phyloP scores from a whole-genome alignment of 2,329 filamentous ascomycete genomes.

The Aspergillus sp. region DNA sequence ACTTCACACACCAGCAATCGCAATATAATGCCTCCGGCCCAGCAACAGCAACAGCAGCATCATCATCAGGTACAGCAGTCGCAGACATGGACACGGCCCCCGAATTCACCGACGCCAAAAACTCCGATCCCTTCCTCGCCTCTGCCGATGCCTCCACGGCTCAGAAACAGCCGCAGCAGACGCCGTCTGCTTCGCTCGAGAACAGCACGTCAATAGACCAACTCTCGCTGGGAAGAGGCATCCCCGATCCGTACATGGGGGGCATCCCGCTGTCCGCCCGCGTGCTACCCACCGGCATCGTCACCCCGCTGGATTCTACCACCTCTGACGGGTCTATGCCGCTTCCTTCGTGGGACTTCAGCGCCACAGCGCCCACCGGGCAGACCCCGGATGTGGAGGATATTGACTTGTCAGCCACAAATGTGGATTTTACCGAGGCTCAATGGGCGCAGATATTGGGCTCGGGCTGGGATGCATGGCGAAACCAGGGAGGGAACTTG shows the following conservation, averaged over 20 bases:
- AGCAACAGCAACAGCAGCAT: not conserved
- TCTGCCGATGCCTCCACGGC: conserved; percentile 13
- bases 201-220: not conserved
- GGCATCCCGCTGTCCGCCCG: conserved; percentile 15
- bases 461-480: conserved; percentile 18
- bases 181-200: not conserved
- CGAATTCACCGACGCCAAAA: conserved; percentile 23
- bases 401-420: conserved; percentile 17
- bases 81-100: conserved; percentile 32
- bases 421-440: conserved; percentile 30
- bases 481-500: conserved; percentile 1
- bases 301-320: conserved; percentile 14
- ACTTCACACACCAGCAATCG: not conserved
- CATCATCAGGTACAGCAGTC: not conserved
- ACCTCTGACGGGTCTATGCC: conserved; percentile 23
- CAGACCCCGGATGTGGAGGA: conserved; percentile 13
- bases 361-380: not conserved
- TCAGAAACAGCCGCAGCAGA: conserved; percentile 8
- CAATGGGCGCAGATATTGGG: conserved; percentile 35
- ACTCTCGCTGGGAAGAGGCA: not conserved
- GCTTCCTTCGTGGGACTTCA: conserved; percentile 30
- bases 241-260: conserved; percentile 7
- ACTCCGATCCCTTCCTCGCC: conserved; percentile 1
- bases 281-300: conserved; percentile 14
- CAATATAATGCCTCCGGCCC: conserved; percentile 1